Conservation (phyloP, 1,284 basidiomycete genomes). For the Papiliotrema nemorosa region DNA sequence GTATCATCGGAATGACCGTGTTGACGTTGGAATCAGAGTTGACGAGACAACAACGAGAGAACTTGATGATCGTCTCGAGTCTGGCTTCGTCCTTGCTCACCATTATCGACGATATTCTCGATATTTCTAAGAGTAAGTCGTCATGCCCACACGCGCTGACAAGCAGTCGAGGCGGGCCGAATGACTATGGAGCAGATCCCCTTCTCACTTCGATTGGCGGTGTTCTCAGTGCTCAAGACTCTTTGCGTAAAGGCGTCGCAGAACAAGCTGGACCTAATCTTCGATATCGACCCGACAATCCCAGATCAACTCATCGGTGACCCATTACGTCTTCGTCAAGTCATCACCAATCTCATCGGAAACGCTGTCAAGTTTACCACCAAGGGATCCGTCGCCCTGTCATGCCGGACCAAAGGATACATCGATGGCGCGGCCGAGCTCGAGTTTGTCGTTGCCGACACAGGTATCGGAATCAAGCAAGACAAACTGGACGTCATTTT, state of each 20-base stretch:
- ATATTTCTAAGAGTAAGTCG: conserved; percentile 93
- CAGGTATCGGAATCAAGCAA: conserved; percentile 98
- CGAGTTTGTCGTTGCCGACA: conserved; percentile 96
- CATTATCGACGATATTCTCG: conserved; percentile 97
- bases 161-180: conserved; percentile 87
- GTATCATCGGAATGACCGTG: conserved; percentile 95
- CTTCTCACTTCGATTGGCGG: conserved; percentile 94
- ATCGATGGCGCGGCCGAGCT: conserved; percentile 78
- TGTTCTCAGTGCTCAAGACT: conserved; percentile 97
- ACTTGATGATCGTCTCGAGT: conserved; percentile 90
- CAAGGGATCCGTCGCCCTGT: conserved; percentile 88
- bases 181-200: conserved; percentile 99
- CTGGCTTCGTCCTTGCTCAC: conserved; percentile 88
- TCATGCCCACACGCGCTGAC: conserved; percentile 11
- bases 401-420: conserved; percentile 64
- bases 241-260: conserved; percentile 96
- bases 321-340: conserved; percentile 82
- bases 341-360: conserved; percentile 82
- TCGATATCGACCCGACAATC: conserved; percentile 92
- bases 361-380: conserved; percentile 96
- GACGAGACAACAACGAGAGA: conserved; percentile 92
- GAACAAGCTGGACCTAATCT: conserved; percentile 94
- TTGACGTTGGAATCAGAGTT: conserved; percentile 68
- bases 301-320: conserved; percentile 97
- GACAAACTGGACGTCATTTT: conserved; percentile 99